Evolutionary conservation across 305 asterid genomes (phyloP), one percentile per base, ranked within the genome.

Genomic region (Fraxinus sp.): DNA sequence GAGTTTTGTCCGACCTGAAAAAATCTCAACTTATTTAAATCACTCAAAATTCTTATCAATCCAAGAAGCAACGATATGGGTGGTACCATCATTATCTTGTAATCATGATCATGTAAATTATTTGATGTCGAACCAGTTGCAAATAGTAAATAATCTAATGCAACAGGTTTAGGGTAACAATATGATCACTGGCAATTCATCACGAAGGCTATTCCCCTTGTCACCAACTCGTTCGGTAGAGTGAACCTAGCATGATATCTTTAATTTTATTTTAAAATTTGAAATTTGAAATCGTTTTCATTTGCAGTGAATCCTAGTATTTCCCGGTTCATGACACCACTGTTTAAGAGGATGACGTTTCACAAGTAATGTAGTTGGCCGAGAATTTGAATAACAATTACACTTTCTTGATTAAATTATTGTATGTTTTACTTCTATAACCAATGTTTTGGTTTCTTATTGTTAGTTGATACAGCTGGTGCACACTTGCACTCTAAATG

Each of bases 1-100:
- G 98, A 86, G 93, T 94, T 83, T 18, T 93, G 82, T 88, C 97
- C 2, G 93, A 95, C 86, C 90, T 94, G 44, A 37, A 37, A 37
- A 37, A 37, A 37, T 0, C 44, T 0, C 44, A 7, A 37, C 44
- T 37, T 37, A 37, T 37, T 37, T 37, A 37, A 37, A 37, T 37
- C 0, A 37, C 44, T 37, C 44, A 7, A 7, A 37, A 37, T 37
- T 37, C 44, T 37, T 1, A 37, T 37, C 44, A 37, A 0, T 37
- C 3, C 44, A 37, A 37, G 44, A 37, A 37, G 44, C 44, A 37
- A 0, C 44, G 0, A 37, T 37, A 37, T 11, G 44, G 44, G 11
- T 37, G 44, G 44, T 37, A 37, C 44, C 44, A 37, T 37, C 44
- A 0, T 37, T 0, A 37, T 0, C 44, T 37, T 0, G 44, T 37